phyloP scores from a whole-genome alignment of 768 basidiomycete species.

The Lyophyllum semitale region DNA sequence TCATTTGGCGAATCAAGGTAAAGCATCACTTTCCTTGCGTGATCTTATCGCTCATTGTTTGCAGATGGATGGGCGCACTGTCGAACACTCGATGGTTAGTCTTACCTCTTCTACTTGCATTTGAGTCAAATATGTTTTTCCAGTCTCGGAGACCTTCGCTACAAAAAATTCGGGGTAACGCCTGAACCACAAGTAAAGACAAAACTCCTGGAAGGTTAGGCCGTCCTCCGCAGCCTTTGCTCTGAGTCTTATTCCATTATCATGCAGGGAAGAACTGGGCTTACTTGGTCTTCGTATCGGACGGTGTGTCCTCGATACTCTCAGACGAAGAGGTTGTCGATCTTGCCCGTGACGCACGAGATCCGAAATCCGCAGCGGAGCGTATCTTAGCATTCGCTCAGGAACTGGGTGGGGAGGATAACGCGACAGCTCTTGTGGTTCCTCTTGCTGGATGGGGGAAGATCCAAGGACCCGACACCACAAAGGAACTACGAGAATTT shows the following conservation, averaged over 20 bases:
- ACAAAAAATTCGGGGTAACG: conserved; percentile 88
- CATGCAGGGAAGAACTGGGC: conserved; percentile 77
- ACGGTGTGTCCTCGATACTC: conserved; percentile 88
- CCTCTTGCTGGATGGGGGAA: conserved; percentile 93
- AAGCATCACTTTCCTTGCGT: conserved; percentile 15
- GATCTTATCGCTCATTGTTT: not conserved
- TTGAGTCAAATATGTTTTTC: conserved; percentile 6
- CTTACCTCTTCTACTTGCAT: not conserved
- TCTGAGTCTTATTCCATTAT: not conserved
- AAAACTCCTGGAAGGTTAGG: conserved; percentile 71
- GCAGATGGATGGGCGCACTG: conserved; percentile 92
- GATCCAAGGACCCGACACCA: conserved; percentile 76
- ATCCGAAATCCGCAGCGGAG: conserved; percentile 81
- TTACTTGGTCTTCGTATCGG: conserved; percentile 86
- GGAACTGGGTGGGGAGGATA: conserved; percentile 87
- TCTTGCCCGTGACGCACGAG: conserved; percentile 68
- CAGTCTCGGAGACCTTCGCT: conserved; percentile 88
- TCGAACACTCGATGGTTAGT: conserved; percentile 87
- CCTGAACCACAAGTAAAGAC: conserved; percentile 88
- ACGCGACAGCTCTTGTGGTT: conserved; percentile 87
- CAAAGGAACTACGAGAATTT: conserved; percentile 82
- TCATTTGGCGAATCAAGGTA: conserved; percentile 92
- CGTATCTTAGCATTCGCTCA: conserved; percentile 85
- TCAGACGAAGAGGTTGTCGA: conserved; percentile 96
- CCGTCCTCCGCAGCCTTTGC: not conserved